Percentiles rank a stretch among this genome's conserved stretches.
phyloP scores from a whole-genome alignment of 2,329 filamentous ascomycete genomes.

The Ascochyta koolunga region DNA sequence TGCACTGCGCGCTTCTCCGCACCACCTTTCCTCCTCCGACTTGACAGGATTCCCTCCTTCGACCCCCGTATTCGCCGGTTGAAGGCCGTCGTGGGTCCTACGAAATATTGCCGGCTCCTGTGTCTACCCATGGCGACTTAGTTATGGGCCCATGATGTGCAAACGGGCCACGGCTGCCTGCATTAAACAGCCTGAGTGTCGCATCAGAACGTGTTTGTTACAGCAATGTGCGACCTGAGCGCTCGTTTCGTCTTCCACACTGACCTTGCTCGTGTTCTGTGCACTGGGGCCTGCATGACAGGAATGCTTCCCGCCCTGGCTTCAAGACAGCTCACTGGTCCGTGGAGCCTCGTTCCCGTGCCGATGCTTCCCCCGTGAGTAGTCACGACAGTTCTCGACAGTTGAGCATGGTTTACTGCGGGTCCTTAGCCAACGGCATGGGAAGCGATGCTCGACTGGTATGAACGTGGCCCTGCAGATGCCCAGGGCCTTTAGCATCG shows the following conservation, averaged over 20 bases:
- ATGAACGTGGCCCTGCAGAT: background rate
- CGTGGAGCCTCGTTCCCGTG: slow-evolving; percentile 4
- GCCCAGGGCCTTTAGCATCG: background rate
- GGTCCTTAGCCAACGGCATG: background rate
- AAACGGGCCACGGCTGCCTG: slow-evolving; percentile 3
- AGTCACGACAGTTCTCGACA: background rate
- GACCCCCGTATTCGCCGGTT: background rate
- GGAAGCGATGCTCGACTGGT: background rate
- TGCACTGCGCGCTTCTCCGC: slow-evolving; percentile 16
- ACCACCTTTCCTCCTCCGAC: background rate
- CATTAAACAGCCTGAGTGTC: slow-evolving; percentile 7
- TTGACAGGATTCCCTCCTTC: background rate
- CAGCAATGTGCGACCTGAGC: slow-evolving; percentile 7
- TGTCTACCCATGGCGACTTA: background rate
- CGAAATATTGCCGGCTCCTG: background rate
- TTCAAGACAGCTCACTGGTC: slow-evolving; percentile 1
- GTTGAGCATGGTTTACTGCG: slow-evolving; percentile 1
- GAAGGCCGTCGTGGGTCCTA: background rate
- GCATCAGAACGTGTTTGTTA: slow-evolving; percentile 13
- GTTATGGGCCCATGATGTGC: slow-evolving; percentile 2
- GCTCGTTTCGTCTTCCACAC: slow-evolving; percentile 7
- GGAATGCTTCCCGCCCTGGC: slow-evolving; percentile 1
- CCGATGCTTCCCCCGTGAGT: slow-evolving; percentile 6
- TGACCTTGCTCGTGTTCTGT: slow-evolving; percentile 14
- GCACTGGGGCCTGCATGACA: slow-evolving; percentile 4